Conservation (phyloP, 768 basidiomycete genomes). For the Clitopilus hobsonii region DNA sequence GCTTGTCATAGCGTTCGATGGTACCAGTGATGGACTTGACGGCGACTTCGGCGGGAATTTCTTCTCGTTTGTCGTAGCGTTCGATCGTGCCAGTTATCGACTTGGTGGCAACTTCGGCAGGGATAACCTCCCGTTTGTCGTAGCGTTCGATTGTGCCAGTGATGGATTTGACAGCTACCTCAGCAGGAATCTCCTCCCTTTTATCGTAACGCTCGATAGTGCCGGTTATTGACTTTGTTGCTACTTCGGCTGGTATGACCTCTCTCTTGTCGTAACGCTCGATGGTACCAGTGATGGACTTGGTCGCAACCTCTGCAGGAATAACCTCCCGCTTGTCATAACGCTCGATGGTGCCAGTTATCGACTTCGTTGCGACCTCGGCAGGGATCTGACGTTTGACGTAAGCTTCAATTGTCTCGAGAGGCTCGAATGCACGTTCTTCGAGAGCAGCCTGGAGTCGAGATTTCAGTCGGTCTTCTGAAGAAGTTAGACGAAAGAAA, state of each 20-base stretch:
- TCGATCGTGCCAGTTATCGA: slow-evolving; percentile 13
- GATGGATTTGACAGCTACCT: slow-evolving; percentile 15
- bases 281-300: slow-evolving; percentile 21
- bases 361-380: slow-evolving; percentile 14
- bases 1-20: slow-evolving; percentile 12
- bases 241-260: slow-evolving; percentile 14
- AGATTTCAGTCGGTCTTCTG: slow-evolving; percentile 5
- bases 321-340: slow-evolving; percentile 17
- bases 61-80: slow-evolving; percentile 12
- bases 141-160: slow-evolving; percentile 19
- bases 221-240: slow-evolving; percentile 14
- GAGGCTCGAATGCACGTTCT: slow-evolving; percentile 24
- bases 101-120: slow-evolving; percentile 24
- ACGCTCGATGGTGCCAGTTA: slow-evolving; percentile 13
- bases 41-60: slow-evolving; percentile 19
- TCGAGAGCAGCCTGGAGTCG: slow-evolving; percentile 18
- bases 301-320: slow-evolving; percentile 22
- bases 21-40: slow-evolving; percentile 11
- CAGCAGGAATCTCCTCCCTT: slow-evolving; percentile 22
- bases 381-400: slow-evolving; percentile 25
- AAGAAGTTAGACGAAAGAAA: not conserved
- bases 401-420: slow-evolving; percentile 41
- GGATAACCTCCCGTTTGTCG: slow-evolving; percentile 19
- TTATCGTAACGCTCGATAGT: slow-evolving; percentile 15
- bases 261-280: slow-evolving; percentile 14